These are phyloP conservation scores for Quercus cerris DNA, from an alignment of 306 rosid species.

Conservation along the genomic window DNA sequence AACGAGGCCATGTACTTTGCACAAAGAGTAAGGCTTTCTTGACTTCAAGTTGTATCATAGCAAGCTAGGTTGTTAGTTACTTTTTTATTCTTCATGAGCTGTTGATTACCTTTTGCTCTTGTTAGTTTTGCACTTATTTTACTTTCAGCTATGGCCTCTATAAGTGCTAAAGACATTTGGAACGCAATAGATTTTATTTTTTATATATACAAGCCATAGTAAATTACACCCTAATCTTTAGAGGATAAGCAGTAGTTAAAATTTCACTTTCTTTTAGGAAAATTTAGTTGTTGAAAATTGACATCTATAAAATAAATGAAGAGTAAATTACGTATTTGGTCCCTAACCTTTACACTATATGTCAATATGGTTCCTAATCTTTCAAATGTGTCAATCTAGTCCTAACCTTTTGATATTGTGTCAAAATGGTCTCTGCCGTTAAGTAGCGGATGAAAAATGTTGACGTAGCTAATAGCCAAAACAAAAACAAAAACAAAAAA, in stretches of 20 bases:
- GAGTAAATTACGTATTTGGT: no score
- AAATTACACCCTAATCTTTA: no score
- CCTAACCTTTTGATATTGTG: no score
- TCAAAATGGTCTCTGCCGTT: no score
- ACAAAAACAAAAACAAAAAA: no score
- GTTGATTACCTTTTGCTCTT: not conserved
- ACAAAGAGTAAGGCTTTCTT: constrained; percentile 65
- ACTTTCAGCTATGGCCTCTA: not conserved
- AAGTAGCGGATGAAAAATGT: no score
- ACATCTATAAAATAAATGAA: not conserved
- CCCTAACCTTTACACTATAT: no score
- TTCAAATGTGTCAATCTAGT: no score
- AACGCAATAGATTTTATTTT: not conserved
- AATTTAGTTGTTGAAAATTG: not conserved
- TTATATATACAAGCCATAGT: no score
- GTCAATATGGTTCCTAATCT: no score
- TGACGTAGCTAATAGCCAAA: no score
- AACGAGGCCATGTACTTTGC: constrained; percentile 65
- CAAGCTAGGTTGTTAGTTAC: not conserved
- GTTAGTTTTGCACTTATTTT: not conserved
- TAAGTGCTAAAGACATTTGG: not conserved
- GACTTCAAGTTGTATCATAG: not conserved
- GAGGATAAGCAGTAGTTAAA: no score
- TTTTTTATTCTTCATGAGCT: constrained; percentile 10
- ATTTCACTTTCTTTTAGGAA: not conserved